phyloP scores from a whole-genome alignment of 2,329 filamentous ascomycete genomes.

The Malbranchea cinnamomea region DNA sequence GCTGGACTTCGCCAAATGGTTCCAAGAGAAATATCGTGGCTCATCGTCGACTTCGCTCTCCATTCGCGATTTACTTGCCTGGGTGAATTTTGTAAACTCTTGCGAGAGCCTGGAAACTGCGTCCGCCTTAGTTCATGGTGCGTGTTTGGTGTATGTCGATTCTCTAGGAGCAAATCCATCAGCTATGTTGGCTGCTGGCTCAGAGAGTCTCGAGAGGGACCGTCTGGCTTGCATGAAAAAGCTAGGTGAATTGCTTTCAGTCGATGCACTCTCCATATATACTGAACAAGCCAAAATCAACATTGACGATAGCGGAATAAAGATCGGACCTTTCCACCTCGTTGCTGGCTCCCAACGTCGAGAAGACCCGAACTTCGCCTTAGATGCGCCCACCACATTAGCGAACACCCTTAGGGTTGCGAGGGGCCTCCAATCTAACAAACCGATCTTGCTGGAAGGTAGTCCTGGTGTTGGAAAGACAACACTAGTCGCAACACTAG shows the following conservation, averaged over 20 bases:
- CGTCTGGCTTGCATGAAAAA: constrained; percentile 57
- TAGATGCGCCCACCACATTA: constrained; percentile 79
- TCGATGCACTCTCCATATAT: constrained; percentile 53
- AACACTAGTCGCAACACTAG: constrained; percentile 73
- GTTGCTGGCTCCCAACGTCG: constrained; percentile 35
- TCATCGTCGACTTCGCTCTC: constrained; percentile 67
- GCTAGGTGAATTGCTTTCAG: constrained; percentile 50
- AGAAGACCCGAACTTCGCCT: constrained; percentile 51
- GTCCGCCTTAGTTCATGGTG: constrained; percentile 60
- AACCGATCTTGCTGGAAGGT: constrained; percentile 87
- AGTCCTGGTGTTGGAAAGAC: constrained; percentile 98
- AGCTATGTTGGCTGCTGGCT: constrained; percentile 60
- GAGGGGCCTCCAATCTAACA: constrained; percentile 72
- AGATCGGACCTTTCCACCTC: constrained; percentile 62
- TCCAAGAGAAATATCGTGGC: constrained; percentile 63
- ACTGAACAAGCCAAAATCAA: constrained; percentile 44
- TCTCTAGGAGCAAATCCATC: constrained; percentile 91
- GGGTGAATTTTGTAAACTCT: constrained; percentile 83
- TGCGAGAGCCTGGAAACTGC: constrained; percentile 35
- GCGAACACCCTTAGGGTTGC: constrained; percentile 83
- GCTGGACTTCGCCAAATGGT: constrained; percentile 85
- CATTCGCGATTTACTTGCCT: constrained; percentile 79
- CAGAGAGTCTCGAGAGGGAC: constrained; percentile 55
- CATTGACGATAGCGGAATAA: constrained; percentile 39
- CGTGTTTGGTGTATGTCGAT: constrained; percentile 90